Conservation (phyloP, 495 filamentous ascomycete genomes). For the Xylaria telfairii region DNA sequence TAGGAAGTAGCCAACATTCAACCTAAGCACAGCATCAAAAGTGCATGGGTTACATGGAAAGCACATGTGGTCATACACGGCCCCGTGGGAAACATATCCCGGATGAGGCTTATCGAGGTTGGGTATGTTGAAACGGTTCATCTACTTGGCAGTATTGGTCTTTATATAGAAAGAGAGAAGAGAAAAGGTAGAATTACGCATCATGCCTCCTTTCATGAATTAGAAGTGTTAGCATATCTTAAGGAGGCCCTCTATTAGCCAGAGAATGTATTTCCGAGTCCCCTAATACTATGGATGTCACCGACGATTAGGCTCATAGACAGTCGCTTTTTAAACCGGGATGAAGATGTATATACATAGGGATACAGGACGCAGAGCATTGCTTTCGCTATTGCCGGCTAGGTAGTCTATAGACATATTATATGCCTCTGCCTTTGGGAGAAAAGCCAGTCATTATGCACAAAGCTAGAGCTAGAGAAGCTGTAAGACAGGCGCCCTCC, state of each 20-base stretch:
- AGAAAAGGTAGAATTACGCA: neutral
- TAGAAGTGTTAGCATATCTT: neutral
- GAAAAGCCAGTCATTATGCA: slow-evolving; percentile 1
- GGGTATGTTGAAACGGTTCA: neutral
- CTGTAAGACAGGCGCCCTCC: neutral
- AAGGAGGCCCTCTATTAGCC: neutral
- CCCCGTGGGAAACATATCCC: neutral
- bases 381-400: neutral
- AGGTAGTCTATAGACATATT: neutral
- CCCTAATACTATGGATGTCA: too few species aligned
- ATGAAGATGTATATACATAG: neutral
- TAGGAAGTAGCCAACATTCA: too few species aligned
- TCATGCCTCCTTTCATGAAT: neutral
- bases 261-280: too few species aligned
- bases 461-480: neutral
- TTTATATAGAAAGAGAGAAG: neutral
- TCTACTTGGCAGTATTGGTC: neutral
- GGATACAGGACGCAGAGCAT: neutral
- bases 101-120: too few species aligned
- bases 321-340: neutral
- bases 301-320: neutral
- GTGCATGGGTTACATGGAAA: too few species aligned
- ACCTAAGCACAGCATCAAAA: too few species aligned
- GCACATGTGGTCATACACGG: neutral
- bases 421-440: neutral